A percentile compares a stretch with the other conserved stretches of the same genome.
Evolutionary conservation across 768 basidiomycete species (phyloP).

Genomic region (Coprinopsis cinerea): DNA sequence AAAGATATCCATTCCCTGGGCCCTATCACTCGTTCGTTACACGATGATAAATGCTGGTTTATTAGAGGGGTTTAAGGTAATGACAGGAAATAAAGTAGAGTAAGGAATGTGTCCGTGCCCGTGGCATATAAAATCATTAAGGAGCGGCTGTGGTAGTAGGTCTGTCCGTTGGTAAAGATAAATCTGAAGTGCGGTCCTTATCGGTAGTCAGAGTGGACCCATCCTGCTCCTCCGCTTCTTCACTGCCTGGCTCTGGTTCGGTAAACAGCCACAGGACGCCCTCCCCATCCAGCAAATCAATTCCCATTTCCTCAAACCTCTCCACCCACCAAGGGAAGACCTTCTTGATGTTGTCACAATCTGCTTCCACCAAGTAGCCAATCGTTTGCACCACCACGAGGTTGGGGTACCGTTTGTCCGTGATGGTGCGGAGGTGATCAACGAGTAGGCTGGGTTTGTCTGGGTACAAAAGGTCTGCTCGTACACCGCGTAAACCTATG

Average conservation of each 20-base stretch:
- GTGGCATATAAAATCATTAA: too few relatives aligned
- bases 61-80: too few relatives aligned
- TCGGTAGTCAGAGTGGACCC: neutral
- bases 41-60: too few relatives aligned
- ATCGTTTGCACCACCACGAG: constrained; percentile 43
- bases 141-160: too few relatives aligned
- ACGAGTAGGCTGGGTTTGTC: constrained; percentile 31
- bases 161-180: neutral
- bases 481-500: constrained; percentile 40
- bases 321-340: constrained; percentile 53
- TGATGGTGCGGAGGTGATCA: constrained; percentile 38
- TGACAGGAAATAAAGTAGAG: too few relatives aligned
- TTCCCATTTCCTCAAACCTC: constrained; percentile 40
- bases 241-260: constrained; percentile 19
- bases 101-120: too few relatives aligned
- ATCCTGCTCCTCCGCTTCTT: neutral
- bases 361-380: constrained; percentile 41
- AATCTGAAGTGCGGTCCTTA: neutral
- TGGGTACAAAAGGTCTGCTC: constrained; percentile 38
- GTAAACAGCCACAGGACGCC: constrained; percentile 46
- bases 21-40: too few relatives aligned
- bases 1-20: neutral
- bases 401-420: constrained; percentile 34
- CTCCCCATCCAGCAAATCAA: constrained; percentile 50
- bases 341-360: constrained; percentile 40